Percentiles rank a stretch among this genome's conserved stretches.
phyloP scores from a whole-genome alignment of 257 asterid species.

The Nyctanthes arbortristis region DNA sequence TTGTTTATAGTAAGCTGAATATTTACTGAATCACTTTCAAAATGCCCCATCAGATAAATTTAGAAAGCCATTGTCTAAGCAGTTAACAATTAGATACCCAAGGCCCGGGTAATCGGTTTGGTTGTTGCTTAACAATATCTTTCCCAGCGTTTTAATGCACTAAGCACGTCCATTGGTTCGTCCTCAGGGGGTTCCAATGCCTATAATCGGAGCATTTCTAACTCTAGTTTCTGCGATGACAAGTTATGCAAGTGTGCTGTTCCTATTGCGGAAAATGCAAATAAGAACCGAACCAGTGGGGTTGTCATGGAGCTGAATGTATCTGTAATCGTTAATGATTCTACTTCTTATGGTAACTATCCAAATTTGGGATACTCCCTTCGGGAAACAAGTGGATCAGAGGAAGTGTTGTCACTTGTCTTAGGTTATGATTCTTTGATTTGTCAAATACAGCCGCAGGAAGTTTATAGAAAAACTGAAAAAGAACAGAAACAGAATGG shows the following conservation, averaged over 20 bases:
- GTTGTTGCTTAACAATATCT: slow-evolving; percentile 5
- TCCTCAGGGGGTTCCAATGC: slow-evolving; percentile 56
- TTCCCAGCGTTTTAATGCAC: neutral
- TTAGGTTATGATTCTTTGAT: slow-evolving; percentile 44
- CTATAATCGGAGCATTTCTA: slow-evolving; percentile 36
- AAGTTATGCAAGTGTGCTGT: slow-evolving; percentile 29
- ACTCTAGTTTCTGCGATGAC: slow-evolving; percentile 33
- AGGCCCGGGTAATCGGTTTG: too few species aligned
- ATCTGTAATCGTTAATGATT: slow-evolving; percentile 32
- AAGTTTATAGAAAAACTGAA: slow-evolving; percentile 22
- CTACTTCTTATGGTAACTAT: slow-evolving; percentile 24
- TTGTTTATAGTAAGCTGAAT: neutral
- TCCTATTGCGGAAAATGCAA: slow-evolving; percentile 38
- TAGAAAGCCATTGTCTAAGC: slow-evolving; percentile 4
- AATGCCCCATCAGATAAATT: neutral
- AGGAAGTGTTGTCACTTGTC: slow-evolving; percentile 46
- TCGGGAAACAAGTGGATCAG: slow-evolving; percentile 41
- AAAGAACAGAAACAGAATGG: slow-evolving; percentile 38
- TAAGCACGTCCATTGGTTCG: slow-evolving; percentile 16
- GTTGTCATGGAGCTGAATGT: slow-evolving; percentile 33
- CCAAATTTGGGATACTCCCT: slow-evolving; percentile 31
- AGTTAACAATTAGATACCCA: too few species aligned
- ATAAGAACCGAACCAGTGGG: slow-evolving; percentile 29
- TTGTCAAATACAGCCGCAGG: slow-evolving; percentile 47
- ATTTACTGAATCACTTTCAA: slow-evolving; percentile 15